phyloP scores from a whole-genome alignment of 176 grass and related monocot genomes.

The Oryza meyeriana region DNA sequence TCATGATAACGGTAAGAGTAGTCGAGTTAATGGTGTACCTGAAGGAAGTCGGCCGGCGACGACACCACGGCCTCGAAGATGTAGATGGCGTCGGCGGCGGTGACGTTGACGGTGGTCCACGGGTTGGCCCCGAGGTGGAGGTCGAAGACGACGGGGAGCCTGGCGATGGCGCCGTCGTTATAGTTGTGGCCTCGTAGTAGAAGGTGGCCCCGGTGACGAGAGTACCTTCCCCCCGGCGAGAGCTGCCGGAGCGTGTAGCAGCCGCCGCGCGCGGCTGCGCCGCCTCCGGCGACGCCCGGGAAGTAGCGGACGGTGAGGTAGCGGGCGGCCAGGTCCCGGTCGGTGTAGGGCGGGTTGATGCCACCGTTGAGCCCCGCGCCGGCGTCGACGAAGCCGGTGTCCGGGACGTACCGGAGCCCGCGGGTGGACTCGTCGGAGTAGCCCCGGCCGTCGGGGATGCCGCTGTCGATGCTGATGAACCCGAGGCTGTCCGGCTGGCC shows the following conservation, averaged over 20 bases:
- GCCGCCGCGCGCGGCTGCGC: conserved; percentile 25
- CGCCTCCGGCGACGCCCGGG: not conserved
- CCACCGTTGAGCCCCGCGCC: not conserved
- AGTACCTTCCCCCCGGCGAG: conserved; percentile 20
- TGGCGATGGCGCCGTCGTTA: conserved; percentile 43
- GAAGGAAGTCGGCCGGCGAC: conserved; percentile 25
- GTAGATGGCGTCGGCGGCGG: not conserved
- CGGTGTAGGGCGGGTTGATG: conserved; percentile 15
- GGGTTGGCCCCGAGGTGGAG: conserved; percentile 45
- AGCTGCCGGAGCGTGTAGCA: conserved; percentile 47
- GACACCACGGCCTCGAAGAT: conserved; percentile 27
- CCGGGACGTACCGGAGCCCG: conserved; percentile 29
- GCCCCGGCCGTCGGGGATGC: not conserved
- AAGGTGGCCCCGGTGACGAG: conserved; percentile 31
- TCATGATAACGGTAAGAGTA: no score
- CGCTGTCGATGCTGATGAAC: conserved; percentile 54
- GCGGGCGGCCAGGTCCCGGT: not conserved
- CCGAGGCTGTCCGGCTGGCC: conserved; percentile 18
- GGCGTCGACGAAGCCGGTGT: conserved; percentile 28
- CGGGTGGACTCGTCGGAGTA: conserved; percentile 8
- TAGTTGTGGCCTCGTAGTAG: conserved; percentile 58
- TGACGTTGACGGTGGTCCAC: conserved; percentile 51
- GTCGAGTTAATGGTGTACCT: not conserved
- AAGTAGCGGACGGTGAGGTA: conserved; percentile 43
- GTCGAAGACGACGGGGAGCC: conserved; percentile 12